A percentile compares a stretch with the other conserved stretches of the same genome.
These are phyloP conservation scores for Fusarium albidum DNA, from an alignment of 2,329 filamentous ascomycete species.

Conservation along the genomic window DNA sequence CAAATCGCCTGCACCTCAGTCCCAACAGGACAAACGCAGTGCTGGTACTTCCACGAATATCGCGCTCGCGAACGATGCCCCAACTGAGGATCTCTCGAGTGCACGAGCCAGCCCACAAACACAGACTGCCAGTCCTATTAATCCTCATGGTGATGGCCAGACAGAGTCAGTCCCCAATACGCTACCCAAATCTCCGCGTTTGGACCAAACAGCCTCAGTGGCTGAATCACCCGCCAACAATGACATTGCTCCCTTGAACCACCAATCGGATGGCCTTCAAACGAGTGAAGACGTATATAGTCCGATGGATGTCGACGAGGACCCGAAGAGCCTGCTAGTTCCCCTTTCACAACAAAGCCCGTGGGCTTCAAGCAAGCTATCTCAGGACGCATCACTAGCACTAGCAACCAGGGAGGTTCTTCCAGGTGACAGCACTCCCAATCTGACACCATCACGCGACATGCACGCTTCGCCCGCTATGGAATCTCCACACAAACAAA, in stretches of 20 bases:
- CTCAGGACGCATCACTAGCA: slow-evolving; percentile 28
- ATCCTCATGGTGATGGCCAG: background rate
- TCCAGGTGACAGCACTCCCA: background rate
- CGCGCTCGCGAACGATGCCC: background rate
- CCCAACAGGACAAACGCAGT: background rate
- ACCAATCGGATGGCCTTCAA: background rate
- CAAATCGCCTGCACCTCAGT: slow-evolving; percentile 1
- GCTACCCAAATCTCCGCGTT: background rate
- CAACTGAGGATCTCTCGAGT: background rate
- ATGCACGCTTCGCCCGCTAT: background rate
- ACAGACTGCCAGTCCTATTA: background rate
- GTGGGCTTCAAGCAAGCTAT: slow-evolving; percentile 32
- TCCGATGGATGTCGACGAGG: background rate
- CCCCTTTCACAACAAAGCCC: slow-evolving; percentile 39
- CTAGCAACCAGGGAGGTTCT: slow-evolving; percentile 1
- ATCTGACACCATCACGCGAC: background rate
- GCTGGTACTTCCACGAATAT: background rate
- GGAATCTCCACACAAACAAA: slow-evolving; percentile 26
- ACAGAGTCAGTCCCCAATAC: background rate
- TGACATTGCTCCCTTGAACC: background rate
- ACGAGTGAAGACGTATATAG: background rate
- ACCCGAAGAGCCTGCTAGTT: slow-evolving; percentile 11
- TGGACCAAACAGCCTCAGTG: background rate
- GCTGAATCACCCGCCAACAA: background rate
- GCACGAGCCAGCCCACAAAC: background rate